Evolutionary conservation across 1,139 yeast species (phyloP).

Genomic region (Protomyces lactucae-debilis): DNA sequence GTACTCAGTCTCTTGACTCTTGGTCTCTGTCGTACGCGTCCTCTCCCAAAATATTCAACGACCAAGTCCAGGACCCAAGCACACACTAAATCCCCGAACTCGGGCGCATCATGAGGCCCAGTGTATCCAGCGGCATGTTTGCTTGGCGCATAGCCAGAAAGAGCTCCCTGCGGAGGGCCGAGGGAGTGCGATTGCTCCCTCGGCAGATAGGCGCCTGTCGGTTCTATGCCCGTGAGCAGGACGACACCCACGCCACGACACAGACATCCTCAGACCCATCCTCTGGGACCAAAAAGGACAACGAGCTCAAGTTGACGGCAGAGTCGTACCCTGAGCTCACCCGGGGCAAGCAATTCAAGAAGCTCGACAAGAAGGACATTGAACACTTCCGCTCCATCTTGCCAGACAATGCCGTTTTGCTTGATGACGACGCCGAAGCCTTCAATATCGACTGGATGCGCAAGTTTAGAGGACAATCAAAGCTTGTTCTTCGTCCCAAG

Average conservation of each 20-base stretch:
- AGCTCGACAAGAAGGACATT: conserved; percentile 55
- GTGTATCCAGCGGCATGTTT: background rate
- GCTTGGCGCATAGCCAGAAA: background rate
- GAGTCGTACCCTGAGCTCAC: conserved; percentile 33
- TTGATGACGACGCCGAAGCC: conserved; percentile 58
- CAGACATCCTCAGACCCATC: conserved; percentile 20
- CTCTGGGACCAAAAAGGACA: conserved; percentile 22
- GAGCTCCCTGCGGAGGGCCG: background rate
- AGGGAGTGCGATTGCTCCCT: background rate
- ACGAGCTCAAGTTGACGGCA: conserved; percentile 14
- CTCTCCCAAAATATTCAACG: too few species aligned
- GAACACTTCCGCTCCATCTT: conserved; percentile 57
- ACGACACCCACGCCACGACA: conserved; percentile 23
- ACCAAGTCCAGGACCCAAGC: too few species aligned
- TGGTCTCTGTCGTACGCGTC: too few species aligned
- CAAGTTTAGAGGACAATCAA: conserved; percentile 83
- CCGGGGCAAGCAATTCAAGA: conserved; percentile 31
- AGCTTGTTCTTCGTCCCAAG: conserved; percentile 77
- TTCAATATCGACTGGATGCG: conserved; percentile 96
- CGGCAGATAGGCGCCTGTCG: background rate
- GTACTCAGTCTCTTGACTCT: too few species aligned
- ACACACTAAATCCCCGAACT: too few species aligned
- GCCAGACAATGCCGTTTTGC: conserved; percentile 46
- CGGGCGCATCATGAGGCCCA: background rate
- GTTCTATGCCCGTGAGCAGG: conserved; percentile 12